phyloP scores from a whole-genome alignment of 2,329 filamentous ascomycete genomes.

The Polytolypa hystricis region DNA sequence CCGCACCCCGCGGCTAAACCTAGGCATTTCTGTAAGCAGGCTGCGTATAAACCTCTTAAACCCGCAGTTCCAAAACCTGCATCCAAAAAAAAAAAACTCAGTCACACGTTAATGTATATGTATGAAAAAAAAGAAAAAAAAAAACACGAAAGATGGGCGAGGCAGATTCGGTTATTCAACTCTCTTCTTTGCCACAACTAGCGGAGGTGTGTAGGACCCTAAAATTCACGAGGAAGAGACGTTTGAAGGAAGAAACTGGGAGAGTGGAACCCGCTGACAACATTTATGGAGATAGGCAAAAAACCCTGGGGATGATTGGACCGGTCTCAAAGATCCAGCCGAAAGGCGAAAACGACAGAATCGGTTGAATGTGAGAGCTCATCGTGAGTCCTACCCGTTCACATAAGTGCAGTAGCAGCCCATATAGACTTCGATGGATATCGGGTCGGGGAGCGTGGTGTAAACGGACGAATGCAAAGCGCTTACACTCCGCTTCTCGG shows the following conservation, averaged over 20 bases:
- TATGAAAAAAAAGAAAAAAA: no score
- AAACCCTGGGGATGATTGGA: not conserved
- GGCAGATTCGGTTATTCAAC: no score
- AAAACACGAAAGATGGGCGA: no score
- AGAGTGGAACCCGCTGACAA: no score
- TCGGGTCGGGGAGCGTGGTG: no score
- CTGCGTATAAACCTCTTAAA: not conserved
- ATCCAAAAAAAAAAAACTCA: not conserved
- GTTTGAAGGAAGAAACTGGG: not conserved
- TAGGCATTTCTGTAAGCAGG: not conserved
- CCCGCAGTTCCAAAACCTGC: not conserved
- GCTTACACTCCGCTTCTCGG: not conserved
- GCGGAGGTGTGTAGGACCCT: not conserved
- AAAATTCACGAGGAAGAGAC: not conserved
- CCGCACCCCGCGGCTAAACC: no score
- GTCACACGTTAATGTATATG: not conserved
- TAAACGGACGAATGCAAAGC: not conserved
- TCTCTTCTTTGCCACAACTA: not conserved
- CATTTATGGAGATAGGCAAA: no score
- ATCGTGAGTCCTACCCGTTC: no score
- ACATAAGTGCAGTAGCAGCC: no score
- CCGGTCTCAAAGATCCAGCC: not conserved
- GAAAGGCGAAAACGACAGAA: not conserved
- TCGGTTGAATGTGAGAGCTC: not conserved
- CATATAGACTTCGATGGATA: no score